Evolutionary conservation across 306 rosid species (phyloP).

Genomic region (Gleditsia sinensis): DNA sequence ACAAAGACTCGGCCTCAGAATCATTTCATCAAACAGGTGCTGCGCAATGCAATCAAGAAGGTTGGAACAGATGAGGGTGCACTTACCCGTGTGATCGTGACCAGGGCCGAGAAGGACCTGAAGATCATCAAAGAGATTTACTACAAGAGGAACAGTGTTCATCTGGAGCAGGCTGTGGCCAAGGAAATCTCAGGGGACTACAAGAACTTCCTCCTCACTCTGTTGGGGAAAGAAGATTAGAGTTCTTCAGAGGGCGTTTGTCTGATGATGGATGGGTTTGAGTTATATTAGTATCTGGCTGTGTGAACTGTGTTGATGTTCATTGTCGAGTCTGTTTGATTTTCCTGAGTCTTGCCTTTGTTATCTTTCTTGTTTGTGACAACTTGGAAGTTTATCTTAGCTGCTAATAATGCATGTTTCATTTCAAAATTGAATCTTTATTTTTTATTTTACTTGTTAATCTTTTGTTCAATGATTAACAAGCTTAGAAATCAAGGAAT

Average conservation of each 20-base stretch:
- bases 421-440: no score
- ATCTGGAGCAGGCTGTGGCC: conserved; percentile 69
- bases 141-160: conserved; percentile 76
- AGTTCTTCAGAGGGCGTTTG: neutral
- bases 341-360: neutral
- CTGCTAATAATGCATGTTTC: no score
- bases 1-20: neutral
- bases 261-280: conserved; percentile 27
- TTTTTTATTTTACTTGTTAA: no score
- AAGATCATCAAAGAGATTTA: conserved; percentile 62
- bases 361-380: no score
- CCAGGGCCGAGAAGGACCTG: conserved; percentile 85
- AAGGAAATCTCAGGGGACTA: conserved; percentile 74
- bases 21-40: conserved; percentile 37
- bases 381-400: no score
- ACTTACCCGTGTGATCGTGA: conserved; percentile 76
- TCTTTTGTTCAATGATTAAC: no score
- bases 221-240: conserved; percentile 57
- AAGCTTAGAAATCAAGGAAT: no score
- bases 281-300: neutral
- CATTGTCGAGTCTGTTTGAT: conserved; percentile 23
- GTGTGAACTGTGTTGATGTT: neutral
- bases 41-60: conserved; percentile 60
- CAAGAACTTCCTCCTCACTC: conserved; percentile 69
- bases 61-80: conserved; percentile 71